A percentile compares a stretch with the other conserved stretches of the same genome.
These are phyloP conservation scores for Penicillium janthinellum DNA, from an alignment of 2,329 filamentous ascomycete species.

Conservation along the genomic window DNA sequence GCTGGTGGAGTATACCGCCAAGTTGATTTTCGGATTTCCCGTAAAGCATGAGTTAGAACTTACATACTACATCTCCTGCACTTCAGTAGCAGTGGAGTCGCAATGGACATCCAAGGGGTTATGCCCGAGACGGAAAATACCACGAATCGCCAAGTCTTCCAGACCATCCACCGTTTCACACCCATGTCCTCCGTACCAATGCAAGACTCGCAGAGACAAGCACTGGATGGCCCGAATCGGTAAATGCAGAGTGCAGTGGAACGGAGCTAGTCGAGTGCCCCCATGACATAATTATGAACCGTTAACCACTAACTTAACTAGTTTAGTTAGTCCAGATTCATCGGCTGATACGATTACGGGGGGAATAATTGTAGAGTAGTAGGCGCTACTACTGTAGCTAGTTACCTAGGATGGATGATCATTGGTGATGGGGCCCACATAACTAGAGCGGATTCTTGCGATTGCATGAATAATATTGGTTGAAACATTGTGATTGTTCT, in stretches of 20 bases:
- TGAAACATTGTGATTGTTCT: too few relatives aligned
- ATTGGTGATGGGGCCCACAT: too few relatives aligned
- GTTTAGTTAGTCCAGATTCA: too few relatives aligned
- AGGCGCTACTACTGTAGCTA: too few relatives aligned
- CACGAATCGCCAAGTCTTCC: too few relatives aligned
- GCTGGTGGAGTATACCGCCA: background rate
- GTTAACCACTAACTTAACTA: background rate
- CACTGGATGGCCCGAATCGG: constrained; percentile 11
- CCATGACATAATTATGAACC: constrained; percentile 9
- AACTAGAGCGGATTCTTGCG: too few relatives aligned
- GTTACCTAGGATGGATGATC: too few relatives aligned
- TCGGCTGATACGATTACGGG: too few relatives aligned
- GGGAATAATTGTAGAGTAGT: too few relatives aligned
- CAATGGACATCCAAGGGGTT: background rate
- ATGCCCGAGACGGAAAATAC: background rate
- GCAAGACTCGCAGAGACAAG: constrained; percentile 6
- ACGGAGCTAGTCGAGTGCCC: background rate
- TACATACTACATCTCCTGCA: too few relatives aligned
- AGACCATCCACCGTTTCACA: too few relatives aligned
- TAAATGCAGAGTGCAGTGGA: constrained; percentile 12
- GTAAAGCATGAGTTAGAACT: background rate
- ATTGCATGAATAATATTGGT: too few relatives aligned
- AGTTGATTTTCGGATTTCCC: background rate
- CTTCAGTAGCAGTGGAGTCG: background rate
- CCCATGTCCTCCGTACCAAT: background rate